A percentile compares a stretch with the other conserved stretches of the same genome.
These are phyloP conservation scores for Trichophyton simii DNA, from an alignment of 2,329 filamentous ascomycete genomes.

Conservation along the genomic window DNA sequence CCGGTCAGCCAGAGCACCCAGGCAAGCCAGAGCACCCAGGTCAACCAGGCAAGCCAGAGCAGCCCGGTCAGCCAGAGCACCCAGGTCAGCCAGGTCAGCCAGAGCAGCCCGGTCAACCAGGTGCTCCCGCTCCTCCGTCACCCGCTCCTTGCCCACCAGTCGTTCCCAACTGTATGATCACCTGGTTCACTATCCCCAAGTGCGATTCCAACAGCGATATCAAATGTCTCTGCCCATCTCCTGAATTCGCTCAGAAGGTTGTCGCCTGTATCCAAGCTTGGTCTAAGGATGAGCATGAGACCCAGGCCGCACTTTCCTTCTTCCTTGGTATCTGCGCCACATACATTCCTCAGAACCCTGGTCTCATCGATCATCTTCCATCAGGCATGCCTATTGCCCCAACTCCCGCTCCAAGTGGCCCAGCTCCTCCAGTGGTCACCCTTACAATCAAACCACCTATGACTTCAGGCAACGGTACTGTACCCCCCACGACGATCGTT, in stretches of 20 bases:
- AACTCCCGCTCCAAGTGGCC: conserved; percentile 24
- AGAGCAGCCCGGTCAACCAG: neutral
- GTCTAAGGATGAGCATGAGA: conserved; percentile 52
- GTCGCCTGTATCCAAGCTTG: conserved; percentile 71
- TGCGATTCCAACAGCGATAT: conserved; percentile 77
- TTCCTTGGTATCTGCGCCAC: conserved; percentile 83
- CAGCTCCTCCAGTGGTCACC: conserved; percentile 22
- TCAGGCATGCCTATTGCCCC: conserved; percentile 42
- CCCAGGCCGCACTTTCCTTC: conserved; percentile 62
- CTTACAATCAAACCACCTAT: conserved; percentile 27
- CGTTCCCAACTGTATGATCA: conserved; percentile 82
- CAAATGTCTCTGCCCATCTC: conserved; percentile 74
- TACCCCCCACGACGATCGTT: conserved; percentile 25
- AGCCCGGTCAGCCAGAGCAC: neutral
- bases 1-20: too few species aligned
- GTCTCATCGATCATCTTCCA: conserved; percentile 64
- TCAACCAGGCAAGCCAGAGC: too few species aligned
- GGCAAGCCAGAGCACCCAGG: too few species aligned
- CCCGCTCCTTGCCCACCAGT: conserved; percentile 47
- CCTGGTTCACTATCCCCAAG: conserved; percentile 60
- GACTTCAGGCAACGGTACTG: conserved; percentile 7
- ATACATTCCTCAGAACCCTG: conserved; percentile 66
- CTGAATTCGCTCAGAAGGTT: conserved; percentile 63
- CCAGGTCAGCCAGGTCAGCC: neutral
- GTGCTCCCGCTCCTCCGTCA: conserved; percentile 1